phyloP scores from a whole-genome alignment of 345 rosid genomes.

The Leavenworthia alabamica region DNA sequence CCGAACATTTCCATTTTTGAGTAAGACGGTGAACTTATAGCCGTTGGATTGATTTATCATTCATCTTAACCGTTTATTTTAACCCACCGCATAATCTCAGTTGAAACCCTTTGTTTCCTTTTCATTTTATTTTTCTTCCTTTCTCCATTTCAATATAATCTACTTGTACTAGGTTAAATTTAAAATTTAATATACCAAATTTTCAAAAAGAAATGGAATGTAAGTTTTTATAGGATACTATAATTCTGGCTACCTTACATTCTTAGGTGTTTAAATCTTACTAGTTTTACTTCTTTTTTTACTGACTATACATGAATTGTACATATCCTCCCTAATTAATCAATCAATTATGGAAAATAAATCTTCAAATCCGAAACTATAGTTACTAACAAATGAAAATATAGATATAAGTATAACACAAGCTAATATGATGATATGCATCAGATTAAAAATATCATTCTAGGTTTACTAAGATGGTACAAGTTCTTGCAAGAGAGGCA shows the following conservation, averaged over 20 bases:
- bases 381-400: no score
- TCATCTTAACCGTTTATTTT: slow-evolving; percentile 7
- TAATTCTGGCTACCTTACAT: neutral
- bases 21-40: slow-evolving; percentile 1
- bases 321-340: neutral
- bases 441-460: no score
- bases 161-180: slow-evolving; percentile 6
- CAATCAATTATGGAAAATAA: neutral
- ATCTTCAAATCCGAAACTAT: neutral
- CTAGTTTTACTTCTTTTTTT: no score
- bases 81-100: neutral
- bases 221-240: neutral
- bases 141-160: neutral
- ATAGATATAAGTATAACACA: slow-evolving; percentile 29
- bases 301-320: neutral
- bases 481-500: no score
- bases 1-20: neutral
- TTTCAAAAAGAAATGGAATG: no score
- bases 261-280: neutral
- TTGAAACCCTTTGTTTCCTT: neutral
- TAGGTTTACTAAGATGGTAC: no score
- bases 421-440: no score
- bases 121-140: no score
- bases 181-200: no score
- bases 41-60: slow-evolving; percentile 18